Conservation (phyloP, 305 asterid species). For the Fraxinus nigra region DNA sequence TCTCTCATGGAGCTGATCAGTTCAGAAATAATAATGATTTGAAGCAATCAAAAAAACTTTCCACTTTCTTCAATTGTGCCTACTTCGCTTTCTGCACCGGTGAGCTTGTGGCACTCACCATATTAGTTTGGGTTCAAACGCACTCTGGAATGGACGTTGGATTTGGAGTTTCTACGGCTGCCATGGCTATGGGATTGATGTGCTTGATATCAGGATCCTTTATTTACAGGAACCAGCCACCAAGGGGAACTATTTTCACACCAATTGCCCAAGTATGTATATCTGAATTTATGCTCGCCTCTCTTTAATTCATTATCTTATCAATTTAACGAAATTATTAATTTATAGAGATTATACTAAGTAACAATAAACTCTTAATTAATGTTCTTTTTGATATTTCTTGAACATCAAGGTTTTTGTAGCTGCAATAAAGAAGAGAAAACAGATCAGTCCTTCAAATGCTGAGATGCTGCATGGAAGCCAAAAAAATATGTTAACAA, state of each 20-base stretch:
- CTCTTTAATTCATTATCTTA: background rate
- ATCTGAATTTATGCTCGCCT: background rate
- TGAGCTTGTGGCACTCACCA: conserved; percentile 61
- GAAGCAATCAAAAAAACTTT: conserved; percentile 42
- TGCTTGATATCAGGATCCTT: conserved; percentile 50
- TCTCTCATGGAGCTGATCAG: conserved; percentile 74
- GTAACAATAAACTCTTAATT: background rate
- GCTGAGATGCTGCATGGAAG: conserved; percentile 48
- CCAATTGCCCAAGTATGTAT: conserved; percentile 57
- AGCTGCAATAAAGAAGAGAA: conserved; percentile 66
- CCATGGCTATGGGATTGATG: conserved; percentile 55
- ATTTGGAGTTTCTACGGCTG: conserved; percentile 67
- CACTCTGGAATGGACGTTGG: conserved; percentile 71
- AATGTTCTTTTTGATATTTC: background rate
- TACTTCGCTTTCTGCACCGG: conserved; percentile 68
- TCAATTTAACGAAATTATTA: background rate
- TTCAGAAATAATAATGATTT: conserved; percentile 26
- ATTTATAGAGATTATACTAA: background rate
- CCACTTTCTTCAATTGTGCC: conserved; percentile 68
- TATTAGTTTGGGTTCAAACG: conserved; percentile 66
- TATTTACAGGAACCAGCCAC: conserved; percentile 46
- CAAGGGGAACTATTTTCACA: conserved; percentile 54
- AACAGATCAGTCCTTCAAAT: conserved; percentile 61
- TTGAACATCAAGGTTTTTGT: conserved; percentile 44
- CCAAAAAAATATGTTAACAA: conserved; percentile 17